Evolutionary conservation across 805 yeast species (phyloP), one percentile per base, ranked within the genome.

Genomic region (Maudiozyma bulderi): DNA sequence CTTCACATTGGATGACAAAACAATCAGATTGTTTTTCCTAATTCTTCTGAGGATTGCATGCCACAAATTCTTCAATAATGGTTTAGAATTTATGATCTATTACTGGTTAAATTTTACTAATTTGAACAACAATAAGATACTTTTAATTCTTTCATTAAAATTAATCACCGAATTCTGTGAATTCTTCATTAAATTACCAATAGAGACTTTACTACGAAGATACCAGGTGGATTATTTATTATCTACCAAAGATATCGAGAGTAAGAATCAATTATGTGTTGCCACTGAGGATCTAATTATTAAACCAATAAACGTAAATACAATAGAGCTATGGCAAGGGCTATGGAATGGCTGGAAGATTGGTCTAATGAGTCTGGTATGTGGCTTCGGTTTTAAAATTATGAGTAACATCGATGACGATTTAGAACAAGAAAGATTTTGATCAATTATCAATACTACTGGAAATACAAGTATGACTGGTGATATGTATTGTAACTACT

Each of bases 311-410:
- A 44, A 45, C 33, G 37, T 45, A 6, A 45, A 45, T 31, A 50
- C 46, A 6, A 38, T 40, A 7, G 43, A 38, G 14, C 40, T 28
- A 40, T 50, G 52, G 52, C 40, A 37, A 7, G 73, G 76, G 1
- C 64, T 83, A 29, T 90, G 86, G 74, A 77, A 91, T 56, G 99
- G 98, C 37, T 91, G 98, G 98, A 78, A 87, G 63, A 81, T 88
- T 40, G 95, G 95, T 31, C 72, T 86, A 9, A 65, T 88, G 50
- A 87, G 91, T 52, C 77, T 86, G 3, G 65, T 86, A 45, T 93
- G 95, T 9, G 82, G 83, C 46, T 91, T 95, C 84, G 90, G 95
- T 1, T 74, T 85, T 55, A 74, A 77, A 47, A 68, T 84, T 47
- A 60, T 84, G 54, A 75, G 72, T 54, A 73, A 70, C 50, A 77